Conservation (phyloP, 331 rosid genomes). For the Acacia pycnantha region DNA sequence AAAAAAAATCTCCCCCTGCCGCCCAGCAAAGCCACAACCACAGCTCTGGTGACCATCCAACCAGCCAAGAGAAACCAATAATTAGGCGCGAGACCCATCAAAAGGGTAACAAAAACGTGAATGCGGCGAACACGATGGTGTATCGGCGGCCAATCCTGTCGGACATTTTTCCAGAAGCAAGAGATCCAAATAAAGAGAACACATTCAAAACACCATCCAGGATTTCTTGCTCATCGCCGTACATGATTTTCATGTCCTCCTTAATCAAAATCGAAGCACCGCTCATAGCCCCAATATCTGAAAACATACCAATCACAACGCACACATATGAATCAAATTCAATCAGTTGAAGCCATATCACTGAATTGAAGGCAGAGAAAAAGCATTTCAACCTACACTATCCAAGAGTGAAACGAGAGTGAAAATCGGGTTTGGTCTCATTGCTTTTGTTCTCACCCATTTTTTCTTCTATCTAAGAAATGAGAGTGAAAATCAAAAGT, state of each 20-base stretch:
- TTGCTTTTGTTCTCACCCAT: too few species aligned
- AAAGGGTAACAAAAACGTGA: conserved; percentile 40
- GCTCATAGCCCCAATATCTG: not conserved
- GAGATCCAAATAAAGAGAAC: conserved; percentile 57
- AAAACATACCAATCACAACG: too few species aligned
- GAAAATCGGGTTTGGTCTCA: too few species aligned
- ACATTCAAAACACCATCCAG: conserved; percentile 57
- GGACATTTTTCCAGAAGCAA: conserved; percentile 60
- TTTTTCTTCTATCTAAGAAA: too few species aligned
- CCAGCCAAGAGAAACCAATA: conserved; percentile 41
- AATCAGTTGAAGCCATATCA: not conserved
- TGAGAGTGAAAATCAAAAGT: too few species aligned
- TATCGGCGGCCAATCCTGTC: conserved; percentile 55
- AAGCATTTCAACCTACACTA: too few species aligned
- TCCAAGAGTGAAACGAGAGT: too few species aligned
- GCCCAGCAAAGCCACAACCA: conserved; percentile 25
- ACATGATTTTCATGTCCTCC: too few species aligned
- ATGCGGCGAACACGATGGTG: conserved; percentile 50
- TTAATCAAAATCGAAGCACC: too few species aligned
- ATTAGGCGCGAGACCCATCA: conserved; percentile 63
- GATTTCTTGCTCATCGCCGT: conserved; percentile 44
- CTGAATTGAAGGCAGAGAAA: too few species aligned
- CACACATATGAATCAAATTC: too few species aligned
- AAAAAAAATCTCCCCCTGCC: too few species aligned
- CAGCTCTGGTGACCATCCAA: conserved; percentile 49